Base-by-base conservation (phyloP, 2,329 filamentous ascomycete genomes). In the Aspergillus caelatus region DNA sequence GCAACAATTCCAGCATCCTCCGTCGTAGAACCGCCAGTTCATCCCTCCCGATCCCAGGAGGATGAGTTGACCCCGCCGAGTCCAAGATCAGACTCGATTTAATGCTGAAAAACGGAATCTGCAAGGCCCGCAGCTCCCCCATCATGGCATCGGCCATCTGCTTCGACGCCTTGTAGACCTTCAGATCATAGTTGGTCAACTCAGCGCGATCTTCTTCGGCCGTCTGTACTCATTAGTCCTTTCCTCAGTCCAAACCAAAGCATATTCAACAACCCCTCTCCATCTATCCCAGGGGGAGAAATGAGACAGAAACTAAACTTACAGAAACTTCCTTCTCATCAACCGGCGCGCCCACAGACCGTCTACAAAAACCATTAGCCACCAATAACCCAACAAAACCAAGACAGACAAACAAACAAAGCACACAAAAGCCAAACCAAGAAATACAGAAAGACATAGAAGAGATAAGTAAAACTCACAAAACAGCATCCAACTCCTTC, bases 91-190 rank as follows among this genome's bases (percentile, higher is more conserved):
- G 52, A 19, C 52, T 55, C 84, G 69, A 12, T 80, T 77, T 80
- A 32, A 85, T 83, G 7, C 82, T 84, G 70, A 88, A 89, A 71
- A 89, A 89, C 0, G 87, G 87, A 41, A 89, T 83, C 10, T 84
- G 86, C 36, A 90, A 72, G 9, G 75, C 78, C 62, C 85, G 85
- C 54, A 91, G 74, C 66, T 87, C 85, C 1, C 76, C 74, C 8
- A 79, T 81, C 75, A 89, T 85, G 16, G 84, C 83, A n/a, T 81
- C 79, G 0, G 84, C 81, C 88, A 91, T 89, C 12, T 85, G 79
- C 46, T 77, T 76, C 57, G 85, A 84, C 3, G 87, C 88, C 60
- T 79, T 82, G 68, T 89, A 85, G 19, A 91, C 85, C 71, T 91
- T 91, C 58, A 77, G 75, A 67, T 90, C 87, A 71, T 88, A 90